phyloP scores from a whole-genome alignment of 495 filamentous ascomycete species.

The Hypoxylon lienhwacheense region DNA sequence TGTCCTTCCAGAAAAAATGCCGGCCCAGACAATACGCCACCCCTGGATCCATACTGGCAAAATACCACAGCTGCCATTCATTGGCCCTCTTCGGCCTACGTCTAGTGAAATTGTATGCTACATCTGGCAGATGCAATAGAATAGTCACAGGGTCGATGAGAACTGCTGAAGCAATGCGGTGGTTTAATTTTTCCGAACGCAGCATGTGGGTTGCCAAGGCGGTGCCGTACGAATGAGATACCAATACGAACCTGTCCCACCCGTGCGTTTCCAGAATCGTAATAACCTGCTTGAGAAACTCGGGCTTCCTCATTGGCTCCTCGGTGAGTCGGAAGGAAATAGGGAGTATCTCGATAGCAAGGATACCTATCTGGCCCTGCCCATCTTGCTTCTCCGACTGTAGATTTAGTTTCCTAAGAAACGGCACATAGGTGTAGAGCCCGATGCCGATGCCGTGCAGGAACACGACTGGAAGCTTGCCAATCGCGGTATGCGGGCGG shows the following conservation, averaged over 20 bases:
- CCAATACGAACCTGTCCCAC: conserved; percentile 55
- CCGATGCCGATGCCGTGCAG: conserved; percentile 74
- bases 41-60: conserved; percentile 65
- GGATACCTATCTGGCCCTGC: conserved; percentile 59
- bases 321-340: conserved; percentile 62
- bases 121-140: conserved; percentile 65
- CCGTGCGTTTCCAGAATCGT: conserved; percentile 57
- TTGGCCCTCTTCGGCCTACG: conserved; percentile 58
- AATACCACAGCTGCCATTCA: conserved; percentile 68
- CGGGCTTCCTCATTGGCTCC: conserved; percentile 46
- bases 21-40: conserved; percentile 61
- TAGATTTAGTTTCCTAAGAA: conserved; percentile 56
- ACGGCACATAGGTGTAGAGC: conserved; percentile 61
- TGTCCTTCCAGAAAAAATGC: conserved; percentile 70
- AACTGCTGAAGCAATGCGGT: conserved; percentile 51
- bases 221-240: conserved; percentile 64
- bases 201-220: conserved; percentile 66
- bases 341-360: conserved; percentile 66
- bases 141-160: conserved; percentile 69
- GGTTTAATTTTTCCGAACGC: conserved; percentile 43
- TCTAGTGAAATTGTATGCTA: conserved; percentile 70
- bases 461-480: conserved; percentile 61
- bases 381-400: conserved; percentile 31
- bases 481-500: conserved; percentile 59
- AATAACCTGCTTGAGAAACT: conserved; percentile 55